Conservation (phyloP, 2,329 filamentous ascomycete species). For the Penicillium sp. region DNA sequence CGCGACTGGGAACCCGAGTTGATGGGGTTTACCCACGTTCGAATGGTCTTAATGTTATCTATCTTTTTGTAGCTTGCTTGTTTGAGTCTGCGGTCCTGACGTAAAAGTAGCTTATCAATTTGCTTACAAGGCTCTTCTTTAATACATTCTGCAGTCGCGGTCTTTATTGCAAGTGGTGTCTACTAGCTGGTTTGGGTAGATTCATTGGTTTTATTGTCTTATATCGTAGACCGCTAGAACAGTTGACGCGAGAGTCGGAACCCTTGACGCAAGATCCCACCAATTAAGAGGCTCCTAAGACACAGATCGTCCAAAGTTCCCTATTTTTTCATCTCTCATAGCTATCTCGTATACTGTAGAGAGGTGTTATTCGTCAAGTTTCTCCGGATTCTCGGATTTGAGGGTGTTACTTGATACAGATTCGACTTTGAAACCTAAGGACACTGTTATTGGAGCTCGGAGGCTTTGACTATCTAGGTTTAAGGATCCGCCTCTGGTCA, state of each 20-base stretch:
- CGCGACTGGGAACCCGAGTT: not conserved
- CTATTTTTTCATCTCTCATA: not conserved
- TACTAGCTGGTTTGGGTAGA: not conserved
- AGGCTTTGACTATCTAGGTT: not conserved
- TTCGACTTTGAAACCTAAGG: not conserved
- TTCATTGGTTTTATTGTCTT: not conserved
- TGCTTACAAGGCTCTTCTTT: not conserved
- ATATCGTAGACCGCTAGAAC: not conserved
- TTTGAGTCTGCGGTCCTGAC: not conserved
- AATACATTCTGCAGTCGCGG: not conserved
- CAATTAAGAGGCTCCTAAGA: not conserved
- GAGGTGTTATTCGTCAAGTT: slow-evolving; percentile 12
- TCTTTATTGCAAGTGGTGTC: not conserved
- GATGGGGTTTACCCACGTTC: not conserved
- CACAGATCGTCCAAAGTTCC: not conserved
- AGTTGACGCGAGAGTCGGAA: not conserved
- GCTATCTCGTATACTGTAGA: not conserved
- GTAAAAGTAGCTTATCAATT: not conserved
- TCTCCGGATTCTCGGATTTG: not conserved
- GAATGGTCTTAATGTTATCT: not conserved
- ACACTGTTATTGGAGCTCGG: not conserved
- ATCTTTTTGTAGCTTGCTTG: not conserved
- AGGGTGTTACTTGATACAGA: slow-evolving; percentile 6
- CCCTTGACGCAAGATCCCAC: not conserved
- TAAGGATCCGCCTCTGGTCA: not conserved